phyloP scores from a whole-genome alignment of 2,329 filamentous ascomycete genomes.

The Ceratocystis papillata region DNA sequence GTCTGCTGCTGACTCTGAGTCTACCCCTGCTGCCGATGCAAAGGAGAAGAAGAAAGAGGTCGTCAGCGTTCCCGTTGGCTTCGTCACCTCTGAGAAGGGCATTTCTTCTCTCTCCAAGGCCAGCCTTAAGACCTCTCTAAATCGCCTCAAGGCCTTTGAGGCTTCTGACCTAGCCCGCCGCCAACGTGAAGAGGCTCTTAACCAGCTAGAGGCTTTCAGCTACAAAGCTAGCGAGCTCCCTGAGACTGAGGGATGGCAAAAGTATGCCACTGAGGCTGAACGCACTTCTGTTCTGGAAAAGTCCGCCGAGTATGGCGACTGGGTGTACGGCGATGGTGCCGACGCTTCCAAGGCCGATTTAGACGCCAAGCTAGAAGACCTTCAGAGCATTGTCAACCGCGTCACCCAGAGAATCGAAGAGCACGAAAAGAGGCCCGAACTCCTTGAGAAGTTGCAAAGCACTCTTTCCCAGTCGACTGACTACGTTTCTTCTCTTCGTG shows the following conservation, averaged over 20 bases:
- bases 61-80: constrained; percentile 43
- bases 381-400: constrained; percentile 68
- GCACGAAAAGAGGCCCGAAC: constrained; percentile 55
- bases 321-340: constrained; percentile 78
- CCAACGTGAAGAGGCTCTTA: constrained; percentile 74
- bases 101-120: constrained; percentile 40
- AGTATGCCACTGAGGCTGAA: constrained; percentile 57
- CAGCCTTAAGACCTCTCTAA: constrained; percentile 45
- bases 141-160: constrained; percentile 74
- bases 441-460: constrained; percentile 55
- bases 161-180: constrained; percentile 68
- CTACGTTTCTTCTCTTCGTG: constrained; percentile 59
- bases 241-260: constrained; percentile 62
- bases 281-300: constrained; percentile 56
- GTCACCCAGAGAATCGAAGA: constrained; percentile 68
- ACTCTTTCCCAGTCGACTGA: constrained; percentile 59
- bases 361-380: constrained; percentile 61
- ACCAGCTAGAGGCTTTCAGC: constrained; percentile 86
- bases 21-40: constrained; percentile 40
- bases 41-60: constrained; percentile 51
- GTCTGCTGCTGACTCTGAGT: constrained; percentile 30
- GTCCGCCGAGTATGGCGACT: constrained; percentile 63
- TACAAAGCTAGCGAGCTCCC: constrained; percentile 80
- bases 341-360: constrained; percentile 66
- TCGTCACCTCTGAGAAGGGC: constrained; percentile 41